Conservation (phyloP, 805 yeast species). For the Brettanomyces anomalus region DNA sequence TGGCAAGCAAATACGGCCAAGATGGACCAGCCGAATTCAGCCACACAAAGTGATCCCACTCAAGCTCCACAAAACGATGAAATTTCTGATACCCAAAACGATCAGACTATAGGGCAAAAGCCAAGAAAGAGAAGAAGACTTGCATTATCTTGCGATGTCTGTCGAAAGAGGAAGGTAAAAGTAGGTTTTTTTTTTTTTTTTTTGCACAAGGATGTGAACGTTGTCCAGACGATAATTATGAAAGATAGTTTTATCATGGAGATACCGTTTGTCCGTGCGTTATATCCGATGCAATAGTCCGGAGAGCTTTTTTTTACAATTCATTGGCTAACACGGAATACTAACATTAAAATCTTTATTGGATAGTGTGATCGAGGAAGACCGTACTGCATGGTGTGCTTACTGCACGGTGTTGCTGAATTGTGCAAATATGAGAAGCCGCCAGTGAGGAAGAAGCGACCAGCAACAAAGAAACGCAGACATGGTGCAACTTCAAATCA, state of each 20-base stretch:
- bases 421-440: constrained; percentile 19
- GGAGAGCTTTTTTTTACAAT: too few relatives aligned
- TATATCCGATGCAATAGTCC: constrained; percentile 10
- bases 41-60: too few relatives aligned
- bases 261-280: too few relatives aligned
- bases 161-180: constrained; percentile 39
- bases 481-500: too few relatives aligned
- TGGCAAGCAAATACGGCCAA: too few relatives aligned
- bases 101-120: too few relatives aligned
- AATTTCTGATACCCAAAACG: too few relatives aligned
- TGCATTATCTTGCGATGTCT: constrained; percentile 37
- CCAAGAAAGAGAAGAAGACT: background rate
- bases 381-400: constrained; percentile 27
- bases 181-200: constrained; percentile 21
- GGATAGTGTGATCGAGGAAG: constrained; percentile 27
- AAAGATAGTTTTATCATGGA: too few relatives aligned
- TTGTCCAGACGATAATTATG: too few relatives aligned
- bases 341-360: background rate
- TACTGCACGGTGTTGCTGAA: constrained; percentile 19
- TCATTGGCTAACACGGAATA: constrained; percentile 20
- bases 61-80: too few relatives aligned
- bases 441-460: background rate
- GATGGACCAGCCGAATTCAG: too few relatives aligned
- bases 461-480: too few relatives aligned
- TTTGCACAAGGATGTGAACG: constrained; percentile 4